Evolutionary conservation across 306 rosid genomes (phyloP).

Genomic region (Pterocarpus santalinus): DNA sequence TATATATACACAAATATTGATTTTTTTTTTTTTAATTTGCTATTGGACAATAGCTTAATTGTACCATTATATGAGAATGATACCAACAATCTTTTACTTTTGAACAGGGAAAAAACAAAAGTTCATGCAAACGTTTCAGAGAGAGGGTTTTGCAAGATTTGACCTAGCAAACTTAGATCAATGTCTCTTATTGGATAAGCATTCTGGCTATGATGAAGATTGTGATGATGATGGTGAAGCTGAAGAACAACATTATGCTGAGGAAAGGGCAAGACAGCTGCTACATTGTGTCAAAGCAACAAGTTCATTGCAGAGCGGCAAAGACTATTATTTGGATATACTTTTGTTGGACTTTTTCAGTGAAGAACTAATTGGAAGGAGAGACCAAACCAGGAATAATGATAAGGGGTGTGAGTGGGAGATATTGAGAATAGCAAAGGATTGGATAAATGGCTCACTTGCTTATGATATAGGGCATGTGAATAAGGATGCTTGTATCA

Average conservation of each 20-base stretch:
- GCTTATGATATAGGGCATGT: constrained; percentile 47
- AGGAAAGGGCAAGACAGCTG: constrained; percentile 55
- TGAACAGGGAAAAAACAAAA: constrained; percentile 67
- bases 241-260: constrained; percentile 49
- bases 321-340: constrained; percentile 40
- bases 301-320: constrained; percentile 29
- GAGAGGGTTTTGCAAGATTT: constrained; percentile 53
- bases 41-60: neutral
- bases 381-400: constrained; percentile 33
- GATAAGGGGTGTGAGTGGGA: constrained; percentile 50
- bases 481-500: constrained; percentile 58
- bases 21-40: neutral
- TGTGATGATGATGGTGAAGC: constrained; percentile 3
- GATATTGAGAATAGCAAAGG: constrained; percentile 57
- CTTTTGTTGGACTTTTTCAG: constrained; percentile 65
- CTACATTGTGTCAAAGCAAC: constrained; percentile 54
- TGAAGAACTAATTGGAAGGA: constrained; percentile 50
- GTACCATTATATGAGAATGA: neutral
- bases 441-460: constrained; percentile 57
- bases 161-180: constrained; percentile 46
- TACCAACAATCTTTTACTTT: constrained; percentile 35
- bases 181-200: constrained; percentile 46
- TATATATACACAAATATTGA: neutral
- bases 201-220: constrained; percentile 35
- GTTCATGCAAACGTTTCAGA: constrained; percentile 50